phyloP scores from a whole-genome alignment of 176 grass and related monocot genomes.

The Eremochloa ophiuroides region DNA sequence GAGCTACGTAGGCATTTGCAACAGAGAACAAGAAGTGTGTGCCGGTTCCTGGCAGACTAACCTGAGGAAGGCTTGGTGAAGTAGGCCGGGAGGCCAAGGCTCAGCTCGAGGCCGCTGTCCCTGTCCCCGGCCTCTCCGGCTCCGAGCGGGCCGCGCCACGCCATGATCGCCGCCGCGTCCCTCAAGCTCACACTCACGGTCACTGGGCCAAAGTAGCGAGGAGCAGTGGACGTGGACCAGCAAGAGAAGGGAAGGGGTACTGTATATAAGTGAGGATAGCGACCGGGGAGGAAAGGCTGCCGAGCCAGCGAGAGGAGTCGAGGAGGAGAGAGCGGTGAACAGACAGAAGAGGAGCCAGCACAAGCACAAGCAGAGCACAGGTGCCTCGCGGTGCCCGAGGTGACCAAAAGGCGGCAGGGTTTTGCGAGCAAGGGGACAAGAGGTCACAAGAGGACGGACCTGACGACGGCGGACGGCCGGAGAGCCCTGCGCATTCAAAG shows the following conservation, averaged over 20 bases:
- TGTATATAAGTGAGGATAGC: background rate
- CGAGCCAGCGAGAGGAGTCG: background rate
- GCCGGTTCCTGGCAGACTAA: background rate
- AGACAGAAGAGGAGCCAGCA: background rate
- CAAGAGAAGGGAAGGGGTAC: too few species aligned
- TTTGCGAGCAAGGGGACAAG: slow-evolving; percentile 20
- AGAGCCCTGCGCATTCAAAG: slow-evolving; percentile 5
- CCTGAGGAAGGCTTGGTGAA: slow-evolving; percentile 22
- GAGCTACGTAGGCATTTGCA: background rate
- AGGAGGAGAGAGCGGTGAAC: background rate
- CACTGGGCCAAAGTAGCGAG: background rate
- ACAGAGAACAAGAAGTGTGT: background rate
- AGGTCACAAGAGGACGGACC: too few species aligned
- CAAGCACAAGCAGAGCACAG: slow-evolving; percentile 6
- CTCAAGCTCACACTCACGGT: background rate
- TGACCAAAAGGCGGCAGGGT: slow-evolving; percentile 41
- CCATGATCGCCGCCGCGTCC: slow-evolving; percentile 10
- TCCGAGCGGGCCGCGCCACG: slow-evolving; percentile 37
- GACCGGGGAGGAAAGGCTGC: slow-evolving; percentile 10
- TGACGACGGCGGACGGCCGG: too few species aligned
- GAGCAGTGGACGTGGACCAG: background rate
- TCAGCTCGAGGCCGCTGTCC: slow-evolving; percentile 66
- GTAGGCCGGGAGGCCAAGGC: slow-evolving; percentile 63
- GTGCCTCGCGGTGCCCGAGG: slow-evolving; percentile 30
- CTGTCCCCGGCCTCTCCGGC: slow-evolving; percentile 34